A percentile compares a stretch with the other conserved stretches of the same genome.
These are phyloP conservation scores for Paracoccidioides brasiliensis DNA, from an alignment of 2,329 filamentous ascomycete species.

Conservation along the genomic window DNA sequence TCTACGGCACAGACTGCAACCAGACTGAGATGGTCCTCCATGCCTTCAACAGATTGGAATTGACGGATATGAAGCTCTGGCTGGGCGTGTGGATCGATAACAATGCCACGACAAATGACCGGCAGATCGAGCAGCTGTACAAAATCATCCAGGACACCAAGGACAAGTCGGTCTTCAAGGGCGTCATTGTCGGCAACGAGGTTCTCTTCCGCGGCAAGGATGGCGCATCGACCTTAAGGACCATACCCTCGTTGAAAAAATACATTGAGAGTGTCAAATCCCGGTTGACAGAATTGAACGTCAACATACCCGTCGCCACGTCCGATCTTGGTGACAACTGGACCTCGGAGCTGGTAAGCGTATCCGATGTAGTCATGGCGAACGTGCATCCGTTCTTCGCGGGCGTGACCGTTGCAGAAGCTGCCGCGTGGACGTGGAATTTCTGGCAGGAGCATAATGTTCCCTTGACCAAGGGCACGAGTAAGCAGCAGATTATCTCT, in stretches of 20 bases:
- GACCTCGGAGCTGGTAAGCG: slow-evolving; percentile 53
- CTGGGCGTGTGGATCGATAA: slow-evolving; percentile 84
- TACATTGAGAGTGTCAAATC: slow-evolving; percentile 55
- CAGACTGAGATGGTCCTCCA: slow-evolving; percentile 89
- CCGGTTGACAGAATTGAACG: slow-evolving; percentile 55
- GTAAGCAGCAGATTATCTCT: slow-evolving; percentile 65
- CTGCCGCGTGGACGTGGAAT: slow-evolving; percentile 64
- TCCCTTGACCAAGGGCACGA: slow-evolving; percentile 44
- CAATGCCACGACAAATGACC: slow-evolving; percentile 68
- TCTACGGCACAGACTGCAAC: slow-evolving; percentile 96
- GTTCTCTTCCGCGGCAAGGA: slow-evolving; percentile 42
- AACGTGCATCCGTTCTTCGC: slow-evolving; percentile 96
- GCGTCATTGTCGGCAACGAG: slow-evolving; percentile 52
- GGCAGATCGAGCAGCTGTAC: slow-evolving; percentile 78
- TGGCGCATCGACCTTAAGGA: slow-evolving; percentile 44
- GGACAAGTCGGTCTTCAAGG: slow-evolving; percentile 40
- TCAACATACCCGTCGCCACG: slow-evolving; percentile 67
- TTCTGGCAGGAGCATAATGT: slow-evolving; percentile 69
- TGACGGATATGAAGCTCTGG: slow-evolving; percentile 76
- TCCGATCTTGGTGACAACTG: slow-evolving; percentile 85
- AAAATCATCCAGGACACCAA: slow-evolving; percentile 51
- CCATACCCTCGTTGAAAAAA: slow-evolving; percentile 46
- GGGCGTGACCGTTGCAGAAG: slow-evolving; percentile 54
- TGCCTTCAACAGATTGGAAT: slow-evolving; percentile 58
- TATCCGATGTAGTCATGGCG: slow-evolving; percentile 82